phyloP scores from a whole-genome alignment of 768 basidiomycete genomes.

The Termitomyces titanicus region DNA sequence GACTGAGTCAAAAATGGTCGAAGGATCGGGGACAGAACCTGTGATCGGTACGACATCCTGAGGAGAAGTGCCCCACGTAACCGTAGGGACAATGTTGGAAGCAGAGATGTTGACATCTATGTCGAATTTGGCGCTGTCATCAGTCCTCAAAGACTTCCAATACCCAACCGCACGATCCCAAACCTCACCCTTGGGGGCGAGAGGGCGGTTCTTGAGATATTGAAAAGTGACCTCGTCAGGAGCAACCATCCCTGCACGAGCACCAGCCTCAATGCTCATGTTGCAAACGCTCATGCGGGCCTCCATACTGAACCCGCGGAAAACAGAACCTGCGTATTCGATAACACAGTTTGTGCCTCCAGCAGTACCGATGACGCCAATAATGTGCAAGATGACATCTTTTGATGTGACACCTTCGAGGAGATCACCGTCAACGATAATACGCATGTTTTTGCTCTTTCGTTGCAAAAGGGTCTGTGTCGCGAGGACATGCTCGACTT shows the following conservation, averaged over 20 bases:
- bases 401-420: slow-evolving; percentile 82
- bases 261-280: slow-evolving; percentile 94
- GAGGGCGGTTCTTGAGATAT: slow-evolving; percentile 77
- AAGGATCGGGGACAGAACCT: slow-evolving; percentile 77
- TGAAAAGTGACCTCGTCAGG: slow-evolving; percentile 85
- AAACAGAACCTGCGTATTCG: slow-evolving; percentile 84
- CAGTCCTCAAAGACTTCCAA: slow-evolving; percentile 76
- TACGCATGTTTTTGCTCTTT: slow-evolving; percentile 90
- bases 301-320: slow-evolving; percentile 86
- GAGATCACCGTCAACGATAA: slow-evolving; percentile 79
- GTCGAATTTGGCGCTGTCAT: slow-evolving; percentile 83
- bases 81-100: slow-evolving; percentile 82
- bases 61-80: slow-evolving; percentile 94
- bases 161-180: slow-evolving; percentile 87
- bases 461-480: slow-evolving; percentile 86
- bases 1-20: slow-evolving; percentile 55
- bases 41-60: slow-evolving; percentile 87
- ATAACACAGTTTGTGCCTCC: slow-evolving; percentile 88
- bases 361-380: slow-evolving; percentile 86
- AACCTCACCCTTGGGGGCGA: slow-evolving; percentile 77
- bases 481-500: slow-evolving; percentile 91
- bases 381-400: slow-evolving; percentile 89
- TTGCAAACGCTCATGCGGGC: slow-evolving; percentile 90
- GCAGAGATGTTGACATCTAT: slow-evolving; percentile 76
- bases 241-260: slow-evolving; percentile 89